Base-by-base conservation (phyloP, 139 green algal species). In the Coccomyxa sp. region DNA sequence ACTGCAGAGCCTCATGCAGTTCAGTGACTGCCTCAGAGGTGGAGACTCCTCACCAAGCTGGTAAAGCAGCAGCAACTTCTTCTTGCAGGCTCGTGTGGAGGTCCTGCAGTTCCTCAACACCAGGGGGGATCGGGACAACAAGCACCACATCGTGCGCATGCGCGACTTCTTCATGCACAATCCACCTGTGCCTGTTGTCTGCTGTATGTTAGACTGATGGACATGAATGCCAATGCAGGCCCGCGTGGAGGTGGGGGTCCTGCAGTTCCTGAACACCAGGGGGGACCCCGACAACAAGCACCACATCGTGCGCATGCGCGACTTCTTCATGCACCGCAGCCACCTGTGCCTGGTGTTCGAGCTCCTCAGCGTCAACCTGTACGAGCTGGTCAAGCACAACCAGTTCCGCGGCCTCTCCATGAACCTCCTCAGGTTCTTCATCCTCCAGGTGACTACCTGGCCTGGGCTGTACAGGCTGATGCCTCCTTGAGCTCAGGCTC, bases 261-360 rank as follows among this genome's bases (percentile, higher is more conserved):
- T 99, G 79, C 90, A 96, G 80, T 89, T 97, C 73, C 92, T 99
- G 55, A 97, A 98, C 86, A 86, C 81, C 2, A 81, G 85, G 5
- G 96, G 84, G 34, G 96, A 99, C 84, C 87, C 89, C 0, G 70
- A 85, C 7, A 92, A 97, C 82, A 44, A 85, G 55, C 88, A 92
- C 81, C 90, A 98, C 90, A 95, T 99, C 77, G 96, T 99, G 55
- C 90, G 94, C 8, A 89, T 99, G 85, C 85, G 91, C 35, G 94
- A 98, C 88, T 95, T 91, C 69, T 99, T 99, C 85, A 82, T 97
- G 35, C 91, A 92, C 87, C 81, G 88, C 38, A 89, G 91, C 27
- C 97, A 99, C 88, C 89, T 99, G 44, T 99, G 97, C 87, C 86
- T 99, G 10, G 93, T 95, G 33, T 99, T 99, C 85, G 97, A 99